Percentiles rank a stretch among this genome's conserved stretches.
phyloP scores from a whole-genome alignment of 768 basidiomycete genomes.

The Suillus sp. region DNA sequence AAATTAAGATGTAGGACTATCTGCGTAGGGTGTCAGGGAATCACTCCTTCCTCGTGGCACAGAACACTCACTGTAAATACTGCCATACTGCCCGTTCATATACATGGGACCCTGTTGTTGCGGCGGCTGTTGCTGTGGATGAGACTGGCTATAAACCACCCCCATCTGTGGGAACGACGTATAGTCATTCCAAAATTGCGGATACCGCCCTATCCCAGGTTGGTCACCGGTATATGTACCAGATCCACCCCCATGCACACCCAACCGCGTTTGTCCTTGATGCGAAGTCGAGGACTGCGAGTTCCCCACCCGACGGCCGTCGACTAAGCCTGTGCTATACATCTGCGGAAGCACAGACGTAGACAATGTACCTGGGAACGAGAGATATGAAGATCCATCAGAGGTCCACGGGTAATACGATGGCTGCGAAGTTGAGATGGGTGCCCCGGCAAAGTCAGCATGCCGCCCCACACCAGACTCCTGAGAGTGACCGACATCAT shows the following conservation, averaged over 20 bases:
- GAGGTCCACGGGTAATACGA: slow-evolving; percentile 52
- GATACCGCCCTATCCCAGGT: slow-evolving; percentile 38
- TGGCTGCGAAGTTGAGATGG: slow-evolving; percentile 21
- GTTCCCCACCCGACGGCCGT: slow-evolving; percentile 42
- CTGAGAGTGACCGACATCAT: slow-evolving; percentile 4
- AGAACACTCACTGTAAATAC: slow-evolving; percentile 31
- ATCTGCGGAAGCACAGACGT: slow-evolving; percentile 75
- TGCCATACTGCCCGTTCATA: slow-evolving; percentile 26
- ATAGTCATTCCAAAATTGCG: slow-evolving; percentile 60
- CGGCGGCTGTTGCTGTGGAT: slow-evolving; percentile 14
- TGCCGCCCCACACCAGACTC: slow-evolving; percentile 10
- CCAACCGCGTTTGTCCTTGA: slow-evolving; percentile 22
- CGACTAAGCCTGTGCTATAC: slow-evolving; percentile 72
- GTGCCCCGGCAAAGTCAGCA: slow-evolving; percentile 14
- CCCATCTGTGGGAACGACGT: slow-evolving; percentile 53
- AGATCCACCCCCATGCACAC: slow-evolving; percentile 17
- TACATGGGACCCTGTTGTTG: slow-evolving; percentile 25
- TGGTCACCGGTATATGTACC: slow-evolving; percentile 23
- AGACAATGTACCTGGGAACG: slow-evolving; percentile 51
- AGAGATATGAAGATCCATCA: slow-evolving; percentile 36
- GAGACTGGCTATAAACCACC: slow-evolving; percentile 36
- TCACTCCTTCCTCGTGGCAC: neutral
- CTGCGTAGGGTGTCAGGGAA: neutral
- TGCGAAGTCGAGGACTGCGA: slow-evolving; percentile 19
- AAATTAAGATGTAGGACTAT: slow-evolving; percentile 11